These are phyloP conservation scores for Laguncularia racemosa DNA, from an alignment of 345 rosid species.

Conservation along the genomic window DNA sequence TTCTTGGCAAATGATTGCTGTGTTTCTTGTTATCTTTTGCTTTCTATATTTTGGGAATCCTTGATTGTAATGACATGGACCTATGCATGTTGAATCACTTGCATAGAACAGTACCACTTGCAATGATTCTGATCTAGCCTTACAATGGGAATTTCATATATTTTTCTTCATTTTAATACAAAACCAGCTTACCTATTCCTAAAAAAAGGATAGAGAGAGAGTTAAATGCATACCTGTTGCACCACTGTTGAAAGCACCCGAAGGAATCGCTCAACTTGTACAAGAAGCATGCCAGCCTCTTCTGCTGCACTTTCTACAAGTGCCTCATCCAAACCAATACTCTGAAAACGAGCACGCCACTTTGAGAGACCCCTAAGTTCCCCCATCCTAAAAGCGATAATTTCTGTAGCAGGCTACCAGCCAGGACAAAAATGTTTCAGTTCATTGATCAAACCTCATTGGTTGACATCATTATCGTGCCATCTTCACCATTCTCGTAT, in stretches of 20 bases:
- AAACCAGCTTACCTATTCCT: not conserved
- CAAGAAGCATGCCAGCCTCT: constrained; percentile 65
- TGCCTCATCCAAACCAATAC: constrained; percentile 70
- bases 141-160: too few relatives aligned
- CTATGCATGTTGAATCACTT: too few relatives aligned
- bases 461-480: too few relatives aligned
- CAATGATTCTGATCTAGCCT: too few relatives aligned
- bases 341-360: constrained; percentile 80
- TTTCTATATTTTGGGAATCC: too few relatives aligned
- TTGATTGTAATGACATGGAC: too few relatives aligned
- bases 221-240: constrained; percentile 53
- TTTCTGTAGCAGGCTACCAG: constrained; percentile 96
- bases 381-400: constrained; percentile 88
- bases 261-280: constrained; percentile 81
- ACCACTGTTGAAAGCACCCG: constrained; percentile 75
- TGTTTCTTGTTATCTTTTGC: too few relatives aligned
- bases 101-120: too few relatives aligned
- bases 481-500: too few relatives aligned
- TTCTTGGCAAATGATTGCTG: too few relatives aligned
- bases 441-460: too few relatives aligned
- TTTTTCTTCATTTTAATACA: too few relatives aligned
- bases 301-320: constrained; percentile 64
- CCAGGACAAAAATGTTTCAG: constrained; percentile 20
- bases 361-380: constrained; percentile 88
- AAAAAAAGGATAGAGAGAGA: constrained; percentile 1